Conservation (phyloP, 2,329 filamentous ascomycete genomes). For the Penicillium rolfsii region DNA sequence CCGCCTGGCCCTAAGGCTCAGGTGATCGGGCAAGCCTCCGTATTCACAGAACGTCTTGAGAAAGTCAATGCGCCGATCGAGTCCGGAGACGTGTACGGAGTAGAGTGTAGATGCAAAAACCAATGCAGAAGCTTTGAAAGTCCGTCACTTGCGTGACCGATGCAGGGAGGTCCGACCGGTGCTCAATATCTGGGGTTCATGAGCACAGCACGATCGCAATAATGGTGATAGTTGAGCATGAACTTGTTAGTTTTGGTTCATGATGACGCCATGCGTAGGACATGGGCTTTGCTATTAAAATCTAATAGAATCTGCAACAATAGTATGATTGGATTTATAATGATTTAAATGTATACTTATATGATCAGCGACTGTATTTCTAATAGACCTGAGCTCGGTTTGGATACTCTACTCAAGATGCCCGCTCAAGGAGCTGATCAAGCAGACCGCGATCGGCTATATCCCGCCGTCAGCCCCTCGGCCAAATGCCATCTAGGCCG, state of each 20-base stretch:
- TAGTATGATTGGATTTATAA: neutral
- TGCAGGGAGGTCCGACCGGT: neutral
- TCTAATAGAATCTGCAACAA: no score
- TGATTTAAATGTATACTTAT: neutral
- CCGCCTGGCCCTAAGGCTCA: constrained; percentile 4
- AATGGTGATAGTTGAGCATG: neutral
- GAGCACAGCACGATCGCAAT: neutral
- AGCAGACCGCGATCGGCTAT: constrained; percentile 1
- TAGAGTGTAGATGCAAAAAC: neutral
- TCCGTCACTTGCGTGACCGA: constrained; percentile 3
- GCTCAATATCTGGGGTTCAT: constrained; percentile 20
- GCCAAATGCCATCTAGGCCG: constrained; percentile 19
- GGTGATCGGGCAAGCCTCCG: constrained; percentile 19
- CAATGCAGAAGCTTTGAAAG: neutral
- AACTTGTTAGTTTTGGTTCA: neutral
- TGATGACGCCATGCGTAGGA: neutral
- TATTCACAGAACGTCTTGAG: neutral
- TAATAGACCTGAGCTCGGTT: neutral
- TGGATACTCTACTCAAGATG: neutral
- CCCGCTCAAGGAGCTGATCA: neutral
- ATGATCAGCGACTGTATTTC: neutral
- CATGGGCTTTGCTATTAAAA: neutral
- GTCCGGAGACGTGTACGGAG: neutral
- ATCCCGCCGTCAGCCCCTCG: constrained; percentile 11
- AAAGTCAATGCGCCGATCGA: neutral